Percentiles rank a stretch among this genome's conserved stretches.
Conservation (phyloP, 2,329 filamentous ascomycete genomes). For the Calonectria pauciramosa region DNA sequence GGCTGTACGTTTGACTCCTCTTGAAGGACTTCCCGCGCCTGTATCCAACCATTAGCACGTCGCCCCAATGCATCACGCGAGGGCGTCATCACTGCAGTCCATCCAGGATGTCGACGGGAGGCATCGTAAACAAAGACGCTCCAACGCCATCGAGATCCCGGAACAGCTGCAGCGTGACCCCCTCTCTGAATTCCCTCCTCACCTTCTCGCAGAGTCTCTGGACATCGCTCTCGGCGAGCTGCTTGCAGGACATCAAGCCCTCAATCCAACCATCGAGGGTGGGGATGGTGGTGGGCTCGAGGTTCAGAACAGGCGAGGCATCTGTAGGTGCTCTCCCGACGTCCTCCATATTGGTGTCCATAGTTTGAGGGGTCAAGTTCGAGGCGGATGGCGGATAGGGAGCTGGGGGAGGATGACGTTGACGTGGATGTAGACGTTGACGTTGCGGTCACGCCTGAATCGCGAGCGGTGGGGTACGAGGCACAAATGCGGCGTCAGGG, state of each 20-base stretch:
- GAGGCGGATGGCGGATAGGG: slow-evolving; percentile 35
- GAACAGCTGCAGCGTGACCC: slow-evolving; percentile 3
- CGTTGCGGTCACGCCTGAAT: slow-evolving; percentile 50
- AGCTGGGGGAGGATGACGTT: slow-evolving; percentile 44
- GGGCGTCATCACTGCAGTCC: slow-evolving; percentile 32
- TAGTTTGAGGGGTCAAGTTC: slow-evolving; percentile 53
- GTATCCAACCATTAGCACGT: slow-evolving; percentile 49
- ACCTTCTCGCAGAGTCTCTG: slow-evolving; percentile 99
- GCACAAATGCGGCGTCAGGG: slow-evolving; percentile 46
- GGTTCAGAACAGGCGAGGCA: slow-evolving; percentile 75
- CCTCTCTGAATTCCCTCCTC: slow-evolving; percentile 41
- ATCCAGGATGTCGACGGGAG: slow-evolving; percentile 25
- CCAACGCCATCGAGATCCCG: background rate
- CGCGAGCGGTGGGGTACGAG: slow-evolving; percentile 48
- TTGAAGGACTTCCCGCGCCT: slow-evolving; percentile 96
- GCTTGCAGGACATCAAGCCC: slow-evolving; percentile 98
- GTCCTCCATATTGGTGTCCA: slow-evolving; percentile 99
- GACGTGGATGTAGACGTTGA: slow-evolving; percentile 42
- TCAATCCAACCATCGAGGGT: slow-evolving; percentile 99
- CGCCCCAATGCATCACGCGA: slow-evolving; percentile 48
- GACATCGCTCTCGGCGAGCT: slow-evolving; percentile 93
- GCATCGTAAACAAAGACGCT: slow-evolving; percentile 11
- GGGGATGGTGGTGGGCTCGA: slow-evolving; percentile 89
- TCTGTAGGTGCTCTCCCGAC: slow-evolving; percentile 88
- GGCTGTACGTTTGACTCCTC: slow-evolving; percentile 99